These are phyloP conservation scores for Pseudogymnoascus sp. DNA, from an alignment of 2,329 filamentous ascomycete species.

Conservation along the genomic window DNA sequence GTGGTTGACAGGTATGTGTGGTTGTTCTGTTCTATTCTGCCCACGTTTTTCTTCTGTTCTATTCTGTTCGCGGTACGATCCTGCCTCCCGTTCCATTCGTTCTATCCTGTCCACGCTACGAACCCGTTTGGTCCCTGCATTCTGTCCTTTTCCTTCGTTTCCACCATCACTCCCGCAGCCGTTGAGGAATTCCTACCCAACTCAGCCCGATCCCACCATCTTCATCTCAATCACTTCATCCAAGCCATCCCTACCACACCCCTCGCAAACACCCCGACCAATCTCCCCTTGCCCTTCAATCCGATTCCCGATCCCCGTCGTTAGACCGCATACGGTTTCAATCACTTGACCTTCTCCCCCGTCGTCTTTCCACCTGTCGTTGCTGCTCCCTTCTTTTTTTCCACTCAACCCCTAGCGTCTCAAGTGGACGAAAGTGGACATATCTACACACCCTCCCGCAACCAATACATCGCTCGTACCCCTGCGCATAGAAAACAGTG, in stretches of 20 bases:
- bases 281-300: constrained; percentile 13
- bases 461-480: neutral
- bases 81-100: neutral
- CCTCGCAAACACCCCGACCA: neutral
- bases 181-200: neutral
- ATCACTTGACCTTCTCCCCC: constrained; percentile 48
- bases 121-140: neutral
- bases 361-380: constrained; percentile 45
- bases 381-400: constrained; percentile 47
- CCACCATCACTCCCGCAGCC: neutral
- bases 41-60: neutral
- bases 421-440: constrained; percentile 1
- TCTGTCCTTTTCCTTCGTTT: neutral
- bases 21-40: constrained; percentile 13
- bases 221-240: constrained; percentile 2
- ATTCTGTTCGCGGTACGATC: neutral
- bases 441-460: neutral
- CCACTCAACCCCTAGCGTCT: neutral
- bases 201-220: neutral
- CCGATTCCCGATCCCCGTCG: constrained; percentile 12
- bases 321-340: constrained; percentile 45
- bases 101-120: too few species aligned
- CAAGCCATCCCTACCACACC: neutral
- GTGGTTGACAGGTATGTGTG: constrained; percentile 80
- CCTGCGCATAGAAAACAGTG: neutral